Conservation (phyloP, 257 asterid genomes). For the Solanum clarkiae region DNA sequence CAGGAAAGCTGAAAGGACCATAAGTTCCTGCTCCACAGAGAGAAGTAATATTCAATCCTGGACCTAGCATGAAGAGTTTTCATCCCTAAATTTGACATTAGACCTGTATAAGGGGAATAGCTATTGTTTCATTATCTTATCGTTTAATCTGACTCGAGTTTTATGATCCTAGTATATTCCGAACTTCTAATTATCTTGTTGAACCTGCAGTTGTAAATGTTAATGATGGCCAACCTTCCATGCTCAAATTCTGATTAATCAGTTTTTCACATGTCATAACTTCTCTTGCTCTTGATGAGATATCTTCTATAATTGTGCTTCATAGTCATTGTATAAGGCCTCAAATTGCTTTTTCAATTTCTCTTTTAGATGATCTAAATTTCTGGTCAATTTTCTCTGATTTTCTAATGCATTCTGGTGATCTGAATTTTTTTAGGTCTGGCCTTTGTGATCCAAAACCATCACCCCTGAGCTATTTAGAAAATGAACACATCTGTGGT, state of each 20-base stretch:
- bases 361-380: neutral
- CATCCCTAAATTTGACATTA: neutral
- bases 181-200: neutral
- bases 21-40: neutral
- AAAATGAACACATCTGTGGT: conserved; percentile 92
- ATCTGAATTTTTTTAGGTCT: conserved; percentile 39
- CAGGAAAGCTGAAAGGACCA: neutral
- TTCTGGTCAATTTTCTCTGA: neutral
- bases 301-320: neutral
- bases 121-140: neutral
- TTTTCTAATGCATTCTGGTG: neutral
- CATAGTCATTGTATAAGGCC: neutral
- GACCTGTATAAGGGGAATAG: neutral
- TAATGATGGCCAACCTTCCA: neutral
- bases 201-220: neutral
- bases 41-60: neutral
- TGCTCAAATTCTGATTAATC: neutral
- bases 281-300: neutral
- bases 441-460: conserved; percentile 63
- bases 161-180: neutral
- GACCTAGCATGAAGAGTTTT: neutral
- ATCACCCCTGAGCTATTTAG: conserved; percentile 42
- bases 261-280: neutral
- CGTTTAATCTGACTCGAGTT: neutral
- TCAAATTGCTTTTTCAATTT: neutral